Evolutionary conservation across 2,329 filamentous ascomycete genomes (phyloP).

Genomic region (Fusarium tuaranense): DNA sequence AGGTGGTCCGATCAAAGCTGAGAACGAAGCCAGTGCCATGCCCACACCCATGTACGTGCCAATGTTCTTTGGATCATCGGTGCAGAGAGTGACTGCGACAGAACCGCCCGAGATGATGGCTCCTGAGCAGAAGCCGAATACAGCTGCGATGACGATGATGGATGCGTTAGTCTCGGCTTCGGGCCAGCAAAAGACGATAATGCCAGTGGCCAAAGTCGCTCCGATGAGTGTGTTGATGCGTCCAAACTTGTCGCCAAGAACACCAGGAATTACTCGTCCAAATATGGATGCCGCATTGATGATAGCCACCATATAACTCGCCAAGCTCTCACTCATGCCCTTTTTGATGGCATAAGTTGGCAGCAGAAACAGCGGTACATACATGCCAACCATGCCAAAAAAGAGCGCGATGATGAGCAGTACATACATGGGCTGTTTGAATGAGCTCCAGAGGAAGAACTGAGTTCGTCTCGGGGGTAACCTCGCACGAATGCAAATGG

Average conservation of each 20-base stretch:
- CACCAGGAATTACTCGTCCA: constrained; percentile 68
- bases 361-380: constrained; percentile 44
- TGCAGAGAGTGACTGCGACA: constrained; percentile 54
- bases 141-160: constrained; percentile 50
- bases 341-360: constrained; percentile 68
- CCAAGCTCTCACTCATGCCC: constrained; percentile 65
- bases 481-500: constrained; percentile 47
- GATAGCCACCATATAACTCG: constrained; percentile 75
- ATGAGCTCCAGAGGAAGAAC: constrained; percentile 57
- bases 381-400: constrained; percentile 50
- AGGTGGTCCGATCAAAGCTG: constrained; percentile 55
- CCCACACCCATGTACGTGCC: constrained; percentile 68
- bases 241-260: constrained; percentile 68
- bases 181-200: constrained; percentile 48
- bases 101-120: constrained; percentile 58
- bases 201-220: constrained; percentile 8
- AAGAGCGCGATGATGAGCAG: constrained; percentile 46
- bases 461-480: constrained; percentile 49
- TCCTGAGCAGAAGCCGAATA: constrained; percentile 55
- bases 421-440: constrained; percentile 30
- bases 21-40: constrained; percentile 56
- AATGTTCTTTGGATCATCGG: constrained; percentile 47
- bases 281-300: constrained; percentile 72
- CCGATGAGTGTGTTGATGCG: constrained; percentile 61
- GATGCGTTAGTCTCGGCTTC: constrained; percentile 44